phyloP scores from a whole-genome alignment of 2,329 filamentous ascomycete genomes.

The Seiridium unicorne region DNA sequence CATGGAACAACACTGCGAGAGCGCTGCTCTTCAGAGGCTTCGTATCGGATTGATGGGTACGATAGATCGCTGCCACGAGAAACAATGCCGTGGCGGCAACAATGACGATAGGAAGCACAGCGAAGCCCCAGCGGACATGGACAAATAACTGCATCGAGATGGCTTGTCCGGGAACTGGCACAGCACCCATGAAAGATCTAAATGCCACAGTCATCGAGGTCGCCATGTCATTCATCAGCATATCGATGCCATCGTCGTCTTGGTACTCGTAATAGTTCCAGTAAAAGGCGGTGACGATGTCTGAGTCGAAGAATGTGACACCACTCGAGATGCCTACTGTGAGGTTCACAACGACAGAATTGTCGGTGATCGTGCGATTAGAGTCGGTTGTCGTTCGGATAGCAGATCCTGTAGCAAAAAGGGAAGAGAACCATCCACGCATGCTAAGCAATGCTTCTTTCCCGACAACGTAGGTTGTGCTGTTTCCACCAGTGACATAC shows the following conservation, averaged over 20 bases:
- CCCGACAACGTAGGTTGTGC: slow-evolving; percentile 19
- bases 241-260: slow-evolving; percentile 24
- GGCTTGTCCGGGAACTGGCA: slow-evolving; percentile 25
- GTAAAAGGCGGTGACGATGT: slow-evolving; percentile 37
- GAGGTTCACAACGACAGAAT: slow-evolving; percentile 27
- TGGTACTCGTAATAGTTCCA: slow-evolving; percentile 37
- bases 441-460: slow-evolving; percentile 27
- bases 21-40: slow-evolving; percentile 33
- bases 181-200: slow-evolving; percentile 24
- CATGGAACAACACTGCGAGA: slow-evolving; percentile 32
- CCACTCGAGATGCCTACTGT: slow-evolving; percentile 30
- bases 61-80: slow-evolving; percentile 22
- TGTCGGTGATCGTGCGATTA: slow-evolving; percentile 24
- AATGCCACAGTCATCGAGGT: slow-evolving; percentile 33
- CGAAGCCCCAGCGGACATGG: slow-evolving; percentile 33
- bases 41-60: slow-evolving; percentile 21
- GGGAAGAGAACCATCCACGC: slow-evolving; percentile 27
- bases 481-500: slow-evolving; percentile 15
- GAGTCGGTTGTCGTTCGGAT: slow-evolving; percentile 20
- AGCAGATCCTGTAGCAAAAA: slow-evolving; percentile 28
- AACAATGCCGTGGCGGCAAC: slow-evolving; percentile 28
- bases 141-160: slow-evolving; percentile 28
- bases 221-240: slow-evolving; percentile 32
- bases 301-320: slow-evolving; percentile 31
- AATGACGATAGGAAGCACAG: slow-evolving; percentile 28